Evolutionary conservation across 139 green algal genomes (phyloP).

Genomic region (Nannochloris sp.): DNA sequence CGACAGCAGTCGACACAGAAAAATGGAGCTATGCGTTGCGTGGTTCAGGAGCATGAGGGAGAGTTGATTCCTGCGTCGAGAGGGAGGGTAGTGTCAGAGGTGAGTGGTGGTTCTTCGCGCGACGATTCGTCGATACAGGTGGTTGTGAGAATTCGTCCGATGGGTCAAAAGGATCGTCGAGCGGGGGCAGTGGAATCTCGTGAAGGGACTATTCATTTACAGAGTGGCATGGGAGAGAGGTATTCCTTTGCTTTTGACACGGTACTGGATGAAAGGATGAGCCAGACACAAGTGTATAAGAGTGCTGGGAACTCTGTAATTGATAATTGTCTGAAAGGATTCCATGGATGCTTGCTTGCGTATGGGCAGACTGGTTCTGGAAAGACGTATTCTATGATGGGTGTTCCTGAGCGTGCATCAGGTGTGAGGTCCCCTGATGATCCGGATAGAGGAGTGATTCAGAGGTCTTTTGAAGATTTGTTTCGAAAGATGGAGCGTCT

Average conservation of each 20-base stretch:
- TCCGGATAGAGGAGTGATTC: conserved; percentile 55
- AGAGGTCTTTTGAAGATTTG: conserved; percentile 73
- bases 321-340: conserved; percentile 59
- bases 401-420: conserved; percentile 8
- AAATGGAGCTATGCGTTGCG: not conserved
- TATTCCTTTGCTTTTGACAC: conserved; percentile 82
- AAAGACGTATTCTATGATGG: conserved; percentile 95
- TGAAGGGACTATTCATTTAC: conserved; percentile 44
- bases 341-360: conserved; percentile 90
- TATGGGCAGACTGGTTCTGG: conserved; percentile 93
- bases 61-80: conserved; percentile 1
- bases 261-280: conserved; percentile 47
- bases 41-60: not conserved
- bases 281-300: conserved; percentile 60
- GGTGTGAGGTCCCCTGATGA: not conserved
- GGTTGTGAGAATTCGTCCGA: conserved; percentile 32
- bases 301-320: conserved; percentile 49
- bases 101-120: not conserved
- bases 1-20: too few relatives aligned
- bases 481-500: conserved; percentile 32
- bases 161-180: conserved; percentile 23
- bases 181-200: conserved; percentile 32
- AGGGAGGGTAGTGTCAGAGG: not conserved
- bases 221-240: conserved; percentile 60
- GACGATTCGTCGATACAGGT: conserved; percentile 30